These are phyloP conservation scores for Metschnikowia baotianmanensis DNA, from an alignment of 805 yeast species.

Conservation along the genomic window DNA sequence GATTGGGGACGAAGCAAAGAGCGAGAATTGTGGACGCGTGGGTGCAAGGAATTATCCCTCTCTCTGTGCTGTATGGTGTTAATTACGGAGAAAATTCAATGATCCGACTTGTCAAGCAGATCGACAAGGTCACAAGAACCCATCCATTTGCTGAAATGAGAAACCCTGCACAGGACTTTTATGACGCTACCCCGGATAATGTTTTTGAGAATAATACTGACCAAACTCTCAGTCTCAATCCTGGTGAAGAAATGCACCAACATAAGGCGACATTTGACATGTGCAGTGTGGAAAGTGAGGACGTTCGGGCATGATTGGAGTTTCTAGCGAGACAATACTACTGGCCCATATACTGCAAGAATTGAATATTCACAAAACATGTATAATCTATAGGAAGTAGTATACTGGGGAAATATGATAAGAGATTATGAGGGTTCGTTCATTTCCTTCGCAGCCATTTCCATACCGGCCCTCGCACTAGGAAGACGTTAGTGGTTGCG, in stretches of 20 bases:
- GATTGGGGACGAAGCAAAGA: constrained; percentile 76
- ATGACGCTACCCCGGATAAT: constrained; percentile 30
- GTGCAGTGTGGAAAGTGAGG: constrained; percentile 11
- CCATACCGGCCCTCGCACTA: too few relatives aligned
- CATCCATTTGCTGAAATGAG: constrained; percentile 39
- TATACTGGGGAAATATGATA: too few relatives aligned
- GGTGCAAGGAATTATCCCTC: constrained; percentile 46
- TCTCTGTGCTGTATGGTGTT: constrained; percentile 44
- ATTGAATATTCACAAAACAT: not conserved
- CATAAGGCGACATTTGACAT: constrained; percentile 16
- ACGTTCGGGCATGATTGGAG: not conserved
- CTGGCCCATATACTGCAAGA: not conserved
- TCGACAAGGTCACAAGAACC: constrained; percentile 42
- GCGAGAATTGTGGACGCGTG: constrained; percentile 59
- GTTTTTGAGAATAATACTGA: constrained; percentile 32
- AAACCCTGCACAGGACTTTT: constrained; percentile 43
- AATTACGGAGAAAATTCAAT: constrained; percentile 68
- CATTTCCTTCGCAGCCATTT: too few relatives aligned
- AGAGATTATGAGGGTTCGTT: too few relatives aligned
- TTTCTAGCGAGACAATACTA: not conserved
- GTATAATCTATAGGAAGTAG: too few relatives aligned
- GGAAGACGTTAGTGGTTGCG: too few relatives aligned
- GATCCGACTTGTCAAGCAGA: constrained; percentile 56
- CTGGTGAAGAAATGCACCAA: constrained; percentile 9
- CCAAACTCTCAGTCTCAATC: constrained; percentile 32